phyloP scores from a whole-genome alignment of 345 rosid genomes.

The Ailanthus altissimus region DNA sequence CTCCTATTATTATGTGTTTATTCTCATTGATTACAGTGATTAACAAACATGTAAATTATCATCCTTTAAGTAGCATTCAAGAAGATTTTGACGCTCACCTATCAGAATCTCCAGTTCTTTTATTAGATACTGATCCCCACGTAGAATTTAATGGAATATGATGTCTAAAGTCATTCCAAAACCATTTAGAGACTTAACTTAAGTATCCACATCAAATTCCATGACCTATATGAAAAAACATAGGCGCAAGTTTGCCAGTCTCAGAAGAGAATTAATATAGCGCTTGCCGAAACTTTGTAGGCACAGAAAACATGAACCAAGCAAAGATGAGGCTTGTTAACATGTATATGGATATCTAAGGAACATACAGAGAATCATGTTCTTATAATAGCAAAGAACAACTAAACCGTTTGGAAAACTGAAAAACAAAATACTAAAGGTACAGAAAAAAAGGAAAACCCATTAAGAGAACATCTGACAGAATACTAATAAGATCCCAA shows the following conservation, averaged over 20 bases:
- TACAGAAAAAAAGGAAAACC: too few relatives aligned
- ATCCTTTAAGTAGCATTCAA: neutral
- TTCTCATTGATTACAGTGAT: neutral
- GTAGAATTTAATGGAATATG: neutral
- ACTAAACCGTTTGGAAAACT: neutral
- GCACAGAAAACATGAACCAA: neutral
- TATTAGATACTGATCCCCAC: neutral
- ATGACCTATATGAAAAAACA: neutral
- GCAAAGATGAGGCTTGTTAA: neutral
- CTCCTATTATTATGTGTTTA: neutral
- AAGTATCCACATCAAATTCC: neutral
- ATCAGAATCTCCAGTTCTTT: neutral
- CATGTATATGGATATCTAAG: neutral
- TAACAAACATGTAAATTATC: neutral
- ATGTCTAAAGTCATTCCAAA: neutral
- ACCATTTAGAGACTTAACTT: neutral
- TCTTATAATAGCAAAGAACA: neutral
- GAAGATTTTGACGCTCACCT: neutral
- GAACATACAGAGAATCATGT: neutral
- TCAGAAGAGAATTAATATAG: neutral
- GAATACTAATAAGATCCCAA: neutral
- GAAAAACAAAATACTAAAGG: neutral
- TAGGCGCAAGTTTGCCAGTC: neutral
- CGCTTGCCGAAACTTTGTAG: neutral
- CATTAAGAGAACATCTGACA: neutral